Evolutionary conservation across 2,329 filamentous ascomycete genomes (phyloP).

Genomic region (Metarhizium humberi): DNA sequence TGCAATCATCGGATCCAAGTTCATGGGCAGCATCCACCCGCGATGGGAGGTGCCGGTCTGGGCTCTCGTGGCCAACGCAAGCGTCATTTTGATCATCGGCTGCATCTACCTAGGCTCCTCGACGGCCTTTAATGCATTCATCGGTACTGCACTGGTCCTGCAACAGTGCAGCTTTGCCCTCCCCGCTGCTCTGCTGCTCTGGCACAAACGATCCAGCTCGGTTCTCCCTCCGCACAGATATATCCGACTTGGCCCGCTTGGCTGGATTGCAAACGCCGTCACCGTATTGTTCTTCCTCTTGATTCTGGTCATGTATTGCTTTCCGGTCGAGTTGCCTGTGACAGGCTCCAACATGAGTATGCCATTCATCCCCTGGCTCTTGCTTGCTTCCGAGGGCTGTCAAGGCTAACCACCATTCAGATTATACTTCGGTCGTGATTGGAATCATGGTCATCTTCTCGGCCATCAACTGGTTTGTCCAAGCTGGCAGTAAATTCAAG

Average conservation of each 20-base stretch:
- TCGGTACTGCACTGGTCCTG: slow-evolving; percentile 33
- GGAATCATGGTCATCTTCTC: too few relatives aligned
- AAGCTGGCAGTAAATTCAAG: too few relatives aligned
- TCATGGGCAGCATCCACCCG: slow-evolving; percentile 32
- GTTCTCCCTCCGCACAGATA: not conserved
- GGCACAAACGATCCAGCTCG: slow-evolving; percentile 11
- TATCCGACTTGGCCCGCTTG: not conserved
- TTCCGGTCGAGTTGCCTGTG: not conserved
- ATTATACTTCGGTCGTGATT: too few relatives aligned
- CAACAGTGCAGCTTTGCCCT: slow-evolving; percentile 32
- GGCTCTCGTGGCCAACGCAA: slow-evolving; percentile 38
- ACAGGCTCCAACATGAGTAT: slow-evolving; percentile 18
- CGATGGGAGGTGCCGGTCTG: slow-evolving; percentile 30
- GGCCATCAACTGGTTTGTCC: too few relatives aligned
- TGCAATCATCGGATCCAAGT: not conserved
- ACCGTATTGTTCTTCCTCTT: not conserved
- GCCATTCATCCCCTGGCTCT: too few relatives aligned
- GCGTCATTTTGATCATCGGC: slow-evolving; percentile 37
- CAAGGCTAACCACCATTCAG: too few relatives aligned
- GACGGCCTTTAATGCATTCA: slow-evolving; percentile 50
- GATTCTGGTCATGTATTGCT: not conserved
- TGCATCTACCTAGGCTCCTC: slow-evolving; percentile 47
- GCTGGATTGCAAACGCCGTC: not conserved
- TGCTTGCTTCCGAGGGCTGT: too few relatives aligned
- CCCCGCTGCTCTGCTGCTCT: slow-evolving; percentile 47